Evolutionary conservation across 805 yeast species (phyloP), one percentile per base, ranked within the genome.

Genomic region (Aciculoconidium aculeatum): DNA sequence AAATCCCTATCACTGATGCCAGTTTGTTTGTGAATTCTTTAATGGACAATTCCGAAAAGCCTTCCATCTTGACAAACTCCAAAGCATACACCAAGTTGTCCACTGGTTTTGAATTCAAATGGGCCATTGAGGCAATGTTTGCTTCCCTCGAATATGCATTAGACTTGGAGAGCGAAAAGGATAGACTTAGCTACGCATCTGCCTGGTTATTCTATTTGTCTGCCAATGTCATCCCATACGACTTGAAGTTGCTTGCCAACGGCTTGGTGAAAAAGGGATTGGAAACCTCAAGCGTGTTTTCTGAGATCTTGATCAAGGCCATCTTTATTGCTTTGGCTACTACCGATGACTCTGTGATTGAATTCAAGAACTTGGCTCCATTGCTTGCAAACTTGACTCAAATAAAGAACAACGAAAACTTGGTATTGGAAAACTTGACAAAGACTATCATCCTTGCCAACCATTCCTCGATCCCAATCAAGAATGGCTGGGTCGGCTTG

Each of bases 401-500:
- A 23, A 23, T 40, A 10, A 21, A 37, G 6, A 28, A 34, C 11
- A 41, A 47, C 32, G 31, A 35, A 14, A 27, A 23, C 7, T 25
- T 41, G 11, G 47, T 42, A 2, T 30, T 36, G 13, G 25, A 32
- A 7, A 49, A 49, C 35, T 46, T 58, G 23, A 25, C 28, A 12
- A 37, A 42, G 17, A 40, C 61, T 14, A 32, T 58, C 19, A 42
- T 56, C 7, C 41, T 51, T 5, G 53, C 67, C 2, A 55, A 57
- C 39, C 52, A 53, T 31, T 20, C 40, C 7, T 30, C 27, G 5
- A 38, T 58, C 39, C 53, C 25, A 34, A 52, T 38, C 57, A 63
- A 49, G 57, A 54, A 70, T 36, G 78, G 80, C 2, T 90, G 97
- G 97, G 80, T 86, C 18, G 82, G 82, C 0, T 54, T 86, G 23